A percentile compares a stretch with the other conserved stretches of the same genome.
phyloP scores from a whole-genome alignment of 345 rosid species.

The Linum lewisii region DNA sequence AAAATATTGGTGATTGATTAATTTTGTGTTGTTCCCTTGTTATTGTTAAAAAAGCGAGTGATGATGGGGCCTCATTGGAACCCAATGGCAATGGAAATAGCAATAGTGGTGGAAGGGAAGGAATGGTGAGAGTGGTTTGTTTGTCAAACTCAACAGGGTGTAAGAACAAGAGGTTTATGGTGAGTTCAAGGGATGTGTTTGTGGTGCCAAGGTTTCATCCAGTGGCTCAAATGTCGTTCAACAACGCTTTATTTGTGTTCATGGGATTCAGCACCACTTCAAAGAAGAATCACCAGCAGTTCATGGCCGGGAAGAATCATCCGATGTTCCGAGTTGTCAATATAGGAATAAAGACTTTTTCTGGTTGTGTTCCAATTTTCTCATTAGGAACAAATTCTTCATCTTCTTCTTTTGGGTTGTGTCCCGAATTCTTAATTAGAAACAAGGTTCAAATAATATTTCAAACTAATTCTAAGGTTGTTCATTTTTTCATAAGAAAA shows the following conservation, averaged over 20 bases:
- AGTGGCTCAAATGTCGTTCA: conserved; percentile 84
- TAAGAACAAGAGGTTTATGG: conserved; percentile 44
- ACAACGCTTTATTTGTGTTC: conserved; percentile 58
- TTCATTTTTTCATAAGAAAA: too few relatives aligned
- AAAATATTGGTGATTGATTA: too few relatives aligned
- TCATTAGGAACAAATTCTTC: too few relatives aligned
- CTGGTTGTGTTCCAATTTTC: too few relatives aligned
- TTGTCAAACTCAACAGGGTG: conserved; percentile 34
- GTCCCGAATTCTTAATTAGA: too few relatives aligned
- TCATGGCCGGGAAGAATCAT: conserved; percentile 53
- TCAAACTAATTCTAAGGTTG: too few relatives aligned
- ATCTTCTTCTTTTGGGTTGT: too few relatives aligned
- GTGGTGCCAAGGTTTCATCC: conserved; percentile 64
- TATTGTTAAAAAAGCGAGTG: conserved; percentile 60
- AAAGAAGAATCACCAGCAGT: conserved; percentile 49
- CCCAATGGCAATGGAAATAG: conserved; percentile 62
- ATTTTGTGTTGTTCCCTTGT: conserved; percentile 32
- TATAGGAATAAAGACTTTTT: too few relatives aligned
- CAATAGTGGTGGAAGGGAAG: conserved; percentile 52
- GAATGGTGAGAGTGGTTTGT: conserved; percentile 70
- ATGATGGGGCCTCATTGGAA: conserved; percentile 99
- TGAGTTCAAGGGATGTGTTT: conserved; percentile 62
- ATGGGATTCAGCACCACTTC: conserved; percentile 72
- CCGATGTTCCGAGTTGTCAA: too few relatives aligned
- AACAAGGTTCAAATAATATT: too few relatives aligned